A percentile compares a stretch with the other conserved stretches of the same genome.
phyloP scores from a whole-genome alignment of 2,329 filamentous ascomycete species.

The Coleophoma eucalyptorum region DNA sequence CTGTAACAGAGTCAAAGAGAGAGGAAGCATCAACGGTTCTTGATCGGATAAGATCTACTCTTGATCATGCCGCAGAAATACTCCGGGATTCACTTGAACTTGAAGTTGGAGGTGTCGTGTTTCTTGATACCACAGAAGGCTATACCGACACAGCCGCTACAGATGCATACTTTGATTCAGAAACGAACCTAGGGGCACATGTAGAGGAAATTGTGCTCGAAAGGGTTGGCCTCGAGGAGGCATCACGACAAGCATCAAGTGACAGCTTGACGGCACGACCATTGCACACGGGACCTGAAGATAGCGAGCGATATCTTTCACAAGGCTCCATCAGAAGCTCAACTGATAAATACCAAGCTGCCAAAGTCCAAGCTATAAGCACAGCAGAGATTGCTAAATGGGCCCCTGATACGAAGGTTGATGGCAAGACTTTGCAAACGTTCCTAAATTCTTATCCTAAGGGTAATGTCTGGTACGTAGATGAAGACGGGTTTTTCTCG shows the following conservation, averaged over 20 bases:
- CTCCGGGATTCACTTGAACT: constrained; percentile 24
- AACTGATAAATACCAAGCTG: constrained; percentile 14
- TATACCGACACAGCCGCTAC: constrained; percentile 11
- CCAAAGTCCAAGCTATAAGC: constrained; percentile 22
- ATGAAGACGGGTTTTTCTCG: constrained; percentile 24
- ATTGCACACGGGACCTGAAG: background rate
- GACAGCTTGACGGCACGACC: background rate
- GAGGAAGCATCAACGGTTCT: constrained; percentile 11
- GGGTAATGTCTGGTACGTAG: constrained; percentile 26
- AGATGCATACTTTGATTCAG: constrained; percentile 7
- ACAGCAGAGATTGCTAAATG: constrained; percentile 13
- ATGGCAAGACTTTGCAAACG: constrained; percentile 19
- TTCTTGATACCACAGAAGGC: constrained; percentile 21
- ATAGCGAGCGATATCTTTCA: constrained; percentile 6
- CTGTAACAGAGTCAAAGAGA: too few species aligned
- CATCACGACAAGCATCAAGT: background rate
- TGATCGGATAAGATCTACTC: constrained; percentile 20
- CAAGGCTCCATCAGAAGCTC: constrained; percentile 11
- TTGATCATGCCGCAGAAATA: constrained; percentile 23
- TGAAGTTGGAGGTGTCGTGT: constrained; percentile 21
- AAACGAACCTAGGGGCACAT: constrained; percentile 7
- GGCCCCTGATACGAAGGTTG: constrained; percentile 13
- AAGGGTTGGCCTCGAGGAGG: background rate
- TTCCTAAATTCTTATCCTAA: constrained; percentile 23
- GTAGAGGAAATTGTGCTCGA: constrained; percentile 6